These are phyloP conservation scores for Auricularia auricula-judae DNA, from an alignment of 768 basidiomycete species.

Conservation along the genomic window DNA sequence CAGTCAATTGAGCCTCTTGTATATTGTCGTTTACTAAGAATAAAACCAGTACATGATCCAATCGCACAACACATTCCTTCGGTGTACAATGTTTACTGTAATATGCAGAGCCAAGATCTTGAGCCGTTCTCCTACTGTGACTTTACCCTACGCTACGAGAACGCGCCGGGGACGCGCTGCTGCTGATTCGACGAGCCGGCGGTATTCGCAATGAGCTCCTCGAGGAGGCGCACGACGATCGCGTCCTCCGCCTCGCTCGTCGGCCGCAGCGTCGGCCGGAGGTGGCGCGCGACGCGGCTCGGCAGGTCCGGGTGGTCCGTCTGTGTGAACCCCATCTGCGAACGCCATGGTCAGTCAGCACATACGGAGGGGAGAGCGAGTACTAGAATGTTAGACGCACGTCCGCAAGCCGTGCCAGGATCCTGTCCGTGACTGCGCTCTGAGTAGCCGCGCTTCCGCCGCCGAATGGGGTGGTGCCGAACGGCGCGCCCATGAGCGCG, in stretches of 20 bases:
- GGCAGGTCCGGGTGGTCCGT: neutral
- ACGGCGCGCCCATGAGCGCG: no score
- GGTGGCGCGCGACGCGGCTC: neutral
- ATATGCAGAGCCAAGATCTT: no score
- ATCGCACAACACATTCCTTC: no score
- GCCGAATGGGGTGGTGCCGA: no score
- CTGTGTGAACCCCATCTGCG: neutral
- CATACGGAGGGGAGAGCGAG: neutral
- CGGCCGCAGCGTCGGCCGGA: neutral
- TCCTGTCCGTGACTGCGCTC: neutral
- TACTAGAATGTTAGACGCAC: neutral
- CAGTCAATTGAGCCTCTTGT: no score
- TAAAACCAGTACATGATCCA: no score
- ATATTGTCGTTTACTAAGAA: no score
- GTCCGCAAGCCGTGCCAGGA: neutral
- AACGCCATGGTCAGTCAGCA: neutral
- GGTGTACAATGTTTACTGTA: no score
- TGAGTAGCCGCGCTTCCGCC: no score
- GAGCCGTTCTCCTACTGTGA: no score
- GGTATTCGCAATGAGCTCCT: neutral
- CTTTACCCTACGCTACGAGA: neutral
- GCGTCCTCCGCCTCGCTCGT: neutral
- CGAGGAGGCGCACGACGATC: neutral
- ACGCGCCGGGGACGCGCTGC: neutral
- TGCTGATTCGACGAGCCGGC: neutral